phyloP scores from a whole-genome alignment of 768 basidiomycete species.

The Tremella yokohamensis region DNA sequence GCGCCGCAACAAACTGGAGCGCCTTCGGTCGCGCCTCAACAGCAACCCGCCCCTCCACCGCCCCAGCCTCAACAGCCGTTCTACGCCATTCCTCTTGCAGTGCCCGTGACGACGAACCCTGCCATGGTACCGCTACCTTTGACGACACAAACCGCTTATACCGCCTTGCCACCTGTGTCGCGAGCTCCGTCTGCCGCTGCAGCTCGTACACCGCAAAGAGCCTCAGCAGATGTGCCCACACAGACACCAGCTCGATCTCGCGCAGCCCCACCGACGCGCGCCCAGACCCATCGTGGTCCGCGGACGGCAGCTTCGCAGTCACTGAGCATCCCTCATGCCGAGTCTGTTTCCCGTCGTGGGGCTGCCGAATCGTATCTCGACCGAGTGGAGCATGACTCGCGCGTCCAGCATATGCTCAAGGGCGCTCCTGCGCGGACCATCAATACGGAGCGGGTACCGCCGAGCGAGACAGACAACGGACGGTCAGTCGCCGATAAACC shows the following conservation, averaged over 20 bases:
- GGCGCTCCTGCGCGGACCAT: slow-evolving; percentile 38
- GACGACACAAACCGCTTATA: neutral
- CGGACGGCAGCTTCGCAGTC: slow-evolving; percentile 1
- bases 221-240: neutral
- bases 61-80: neutral
- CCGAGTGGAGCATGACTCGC: slow-evolving; percentile 78
- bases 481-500: slow-evolving; percentile 34
- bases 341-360: slow-evolving; percentile 17
- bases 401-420: slow-evolving; percentile 61
- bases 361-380: slow-evolving; percentile 53
- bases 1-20: neutral
- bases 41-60: neutral
- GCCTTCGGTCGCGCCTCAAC: neutral
- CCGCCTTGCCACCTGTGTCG: neutral
- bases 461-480: slow-evolving; percentile 5
- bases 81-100: neutral
- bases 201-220: slow-evolving; percentile 8
- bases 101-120: neutral
- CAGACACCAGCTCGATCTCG: slow-evolving; percentile 1
- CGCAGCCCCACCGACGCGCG: neutral
- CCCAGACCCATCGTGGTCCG: neutral
- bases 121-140: neutral
- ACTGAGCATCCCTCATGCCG: slow-evolving; percentile 12
- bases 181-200: slow-evolving; percentile 5
- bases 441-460: slow-evolving; percentile 29